Base-by-base conservation (phyloP, 257 asterid genomes). In the Phtheirospermum japonicum region DNA sequence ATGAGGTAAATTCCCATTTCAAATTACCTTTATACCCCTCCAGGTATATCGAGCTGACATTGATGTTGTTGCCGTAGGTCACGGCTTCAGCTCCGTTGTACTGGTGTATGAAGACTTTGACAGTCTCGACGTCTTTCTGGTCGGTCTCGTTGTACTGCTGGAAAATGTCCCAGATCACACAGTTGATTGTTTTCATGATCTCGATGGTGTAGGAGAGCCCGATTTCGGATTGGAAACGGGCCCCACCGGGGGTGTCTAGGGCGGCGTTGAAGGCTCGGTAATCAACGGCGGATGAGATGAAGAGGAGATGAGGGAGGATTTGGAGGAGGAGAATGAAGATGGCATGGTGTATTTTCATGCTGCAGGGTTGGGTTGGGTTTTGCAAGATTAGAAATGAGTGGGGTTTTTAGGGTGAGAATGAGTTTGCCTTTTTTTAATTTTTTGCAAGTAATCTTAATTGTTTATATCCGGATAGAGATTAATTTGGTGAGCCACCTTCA, bases 51-150 rank as follows among this genome's bases (percentile, higher is more conserved):
- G 43, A 2, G 43, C n/a, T 75, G 1, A 78, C 75, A 63, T 75
- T 63, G 20, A 78, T 19, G 42, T 2, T 28, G 4, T 75, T 73
- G 31, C 78, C 80, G 64, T 36, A 55, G 60, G 80, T 71, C 57
- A 74, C 51, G 56, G 76, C 83, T 7, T 70, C 75, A 0, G 80
- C 80, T 34, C 83, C 83, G 52, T 78, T 53, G 71, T 54, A 73
- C 9, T 66, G 57, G 0, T 34, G 63, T 55, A 78, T 50, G 78
- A 39, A 52, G 0, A 77, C 37, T 18, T 9, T 57, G 20, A 32
- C 71, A 4, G 9, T 2, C 2, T 51, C 60, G 0, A 73, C 82
- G 0, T 13, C 32, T 6, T 78, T 78, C 8, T 68, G 4, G n/a
- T 74, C 73, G 0, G 66, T 2, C 0, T 11, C 33, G 33, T 31